Conservation (phyloP, 164 flowering plant genomes). For the Macadamia tetraphylla region DNA sequence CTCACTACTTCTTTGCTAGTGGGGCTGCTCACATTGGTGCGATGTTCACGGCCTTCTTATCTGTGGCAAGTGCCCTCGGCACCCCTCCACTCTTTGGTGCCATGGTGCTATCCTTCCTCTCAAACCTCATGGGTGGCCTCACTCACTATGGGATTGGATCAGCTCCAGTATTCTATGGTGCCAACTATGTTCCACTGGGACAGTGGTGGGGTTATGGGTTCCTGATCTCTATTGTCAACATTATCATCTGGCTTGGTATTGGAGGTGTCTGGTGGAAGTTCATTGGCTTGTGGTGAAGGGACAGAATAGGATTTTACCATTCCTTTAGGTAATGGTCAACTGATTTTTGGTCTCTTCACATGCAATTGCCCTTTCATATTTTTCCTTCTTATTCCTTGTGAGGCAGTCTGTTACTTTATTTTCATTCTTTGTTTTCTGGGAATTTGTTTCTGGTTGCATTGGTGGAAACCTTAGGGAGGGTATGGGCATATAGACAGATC, state of each 20-base stretch:
- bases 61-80: conserved; percentile 85
- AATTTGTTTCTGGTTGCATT: conserved; percentile 3
- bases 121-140: conserved; percentile 92
- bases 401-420: conserved; percentile 5
- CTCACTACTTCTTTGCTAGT: conserved; percentile 95
- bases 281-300: conserved; percentile 70
- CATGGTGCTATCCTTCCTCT: conserved; percentile 74
- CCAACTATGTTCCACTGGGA: conserved; percentile 74
- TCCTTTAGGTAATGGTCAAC: neutral
- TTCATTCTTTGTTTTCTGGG: conserved; percentile 5
- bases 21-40: conserved; percentile 98
- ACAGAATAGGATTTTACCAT: neutral
- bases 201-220: conserved; percentile 93
- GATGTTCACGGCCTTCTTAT: conserved; percentile 90
- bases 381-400: conserved; percentile 1
- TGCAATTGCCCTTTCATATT: neutral
- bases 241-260: conserved; percentile 82
- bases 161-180: conserved; percentile 95
- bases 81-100: conserved; percentile 82
- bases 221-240: conserved; percentile 72
- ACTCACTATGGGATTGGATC: conserved; percentile 92
- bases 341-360: conserved; percentile 9
- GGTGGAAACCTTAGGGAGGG: neutral
- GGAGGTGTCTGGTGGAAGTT: conserved; percentile 92
- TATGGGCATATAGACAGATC: neutral